These are phyloP conservation scores for Echeveria elegans DNA, from an alignment of 164 flowering plant genomes.

Conservation along the genomic window DNA sequence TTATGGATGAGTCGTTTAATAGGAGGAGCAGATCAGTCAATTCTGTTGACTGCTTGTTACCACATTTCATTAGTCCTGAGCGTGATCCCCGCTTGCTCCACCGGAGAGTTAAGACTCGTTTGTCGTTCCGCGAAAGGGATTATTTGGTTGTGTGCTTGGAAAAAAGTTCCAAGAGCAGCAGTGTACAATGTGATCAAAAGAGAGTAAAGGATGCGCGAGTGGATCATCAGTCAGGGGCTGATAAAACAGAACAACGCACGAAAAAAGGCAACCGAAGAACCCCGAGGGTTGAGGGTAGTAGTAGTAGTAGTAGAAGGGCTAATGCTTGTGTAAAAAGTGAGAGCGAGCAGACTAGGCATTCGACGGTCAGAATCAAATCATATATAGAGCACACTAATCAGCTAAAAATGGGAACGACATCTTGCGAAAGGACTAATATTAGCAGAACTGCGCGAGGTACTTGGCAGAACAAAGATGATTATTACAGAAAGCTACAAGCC, in stretches of 20 bases:
- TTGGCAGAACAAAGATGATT: neutral
- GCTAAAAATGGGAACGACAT: neutral
- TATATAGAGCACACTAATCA: neutral
- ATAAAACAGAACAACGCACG: neutral
- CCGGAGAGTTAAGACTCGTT: constrained; percentile 38
- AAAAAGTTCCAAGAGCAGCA: neutral
- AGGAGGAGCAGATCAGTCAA: constrained; percentile 63
- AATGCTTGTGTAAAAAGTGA: neutral
- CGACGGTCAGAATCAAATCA: neutral
- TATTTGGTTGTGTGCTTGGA: neutral
- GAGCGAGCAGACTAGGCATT: neutral
- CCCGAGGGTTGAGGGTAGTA: too few relatives aligned
- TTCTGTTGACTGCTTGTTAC: constrained; percentile 34
- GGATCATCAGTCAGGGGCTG: neutral
- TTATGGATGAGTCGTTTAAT: constrained; percentile 16
- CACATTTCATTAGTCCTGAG: constrained; percentile 17
- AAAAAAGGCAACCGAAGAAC: neutral
- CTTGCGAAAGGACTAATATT: neutral
- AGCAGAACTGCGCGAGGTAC: neutral
- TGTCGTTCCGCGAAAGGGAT: constrained; percentile 47
- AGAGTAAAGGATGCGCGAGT: neutral
- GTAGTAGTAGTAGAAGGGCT: neutral
- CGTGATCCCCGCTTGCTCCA: constrained; percentile 16
- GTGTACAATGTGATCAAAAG: neutral
- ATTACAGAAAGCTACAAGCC: neutral